Percentiles rank a stretch among this genome's conserved stretches.
Evolutionary conservation across 805 yeast genomes (phyloP).

Genomic region (Cyberlindnera mycetangii): DNA sequence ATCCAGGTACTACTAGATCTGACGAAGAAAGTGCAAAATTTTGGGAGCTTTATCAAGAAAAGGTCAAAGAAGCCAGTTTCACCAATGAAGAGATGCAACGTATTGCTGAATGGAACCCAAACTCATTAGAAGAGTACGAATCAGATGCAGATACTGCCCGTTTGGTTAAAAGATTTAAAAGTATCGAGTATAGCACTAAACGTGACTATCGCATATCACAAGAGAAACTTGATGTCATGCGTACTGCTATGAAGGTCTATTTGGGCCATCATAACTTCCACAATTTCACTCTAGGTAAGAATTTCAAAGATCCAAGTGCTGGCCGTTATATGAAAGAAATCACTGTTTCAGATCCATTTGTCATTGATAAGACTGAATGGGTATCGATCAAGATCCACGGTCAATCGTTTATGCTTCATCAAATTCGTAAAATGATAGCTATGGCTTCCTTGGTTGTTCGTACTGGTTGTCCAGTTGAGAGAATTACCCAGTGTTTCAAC

Average conservation of each 20-base stretch:
- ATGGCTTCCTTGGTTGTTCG: slow-evolving; percentile 87
- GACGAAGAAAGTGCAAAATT: slow-evolving; percentile 71
- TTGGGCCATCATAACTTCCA: slow-evolving; percentile 92
- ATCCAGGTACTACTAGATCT: slow-evolving; percentile 57
- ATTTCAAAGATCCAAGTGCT: slow-evolving; percentile 81
- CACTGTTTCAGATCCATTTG: slow-evolving; percentile 81
- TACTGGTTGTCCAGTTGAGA: slow-evolving; percentile 75
- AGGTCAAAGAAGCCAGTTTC: slow-evolving; percentile 31
- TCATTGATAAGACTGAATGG: slow-evolving; percentile 95
- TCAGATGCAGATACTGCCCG: slow-evolving; percentile 36
- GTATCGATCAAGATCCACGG: slow-evolving; percentile 94
- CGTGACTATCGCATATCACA: slow-evolving; percentile 63
- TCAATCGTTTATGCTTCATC: slow-evolving; percentile 97
- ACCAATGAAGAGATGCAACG: slow-evolving; percentile 29
- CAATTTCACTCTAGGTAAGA: slow-evolving; percentile 81
- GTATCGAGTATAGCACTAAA: slow-evolving; percentile 63
- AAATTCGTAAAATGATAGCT: slow-evolving; percentile 96
- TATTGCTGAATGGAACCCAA: slow-evolving; percentile 31
- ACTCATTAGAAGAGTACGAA: slow-evolving; percentile 35
- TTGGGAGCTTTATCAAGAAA: slow-evolving; percentile 56
- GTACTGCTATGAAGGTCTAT: slow-evolving; percentile 68
- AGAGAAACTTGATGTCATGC: slow-evolving; percentile 59
- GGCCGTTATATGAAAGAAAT: slow-evolving; percentile 77
- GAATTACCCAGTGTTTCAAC: slow-evolving; percentile 77
- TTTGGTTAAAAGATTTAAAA: slow-evolving; percentile 51